Evolutionary conservation across 257 asterid genomes (phyloP).

Genomic region (Solanum virginianum): DNA sequence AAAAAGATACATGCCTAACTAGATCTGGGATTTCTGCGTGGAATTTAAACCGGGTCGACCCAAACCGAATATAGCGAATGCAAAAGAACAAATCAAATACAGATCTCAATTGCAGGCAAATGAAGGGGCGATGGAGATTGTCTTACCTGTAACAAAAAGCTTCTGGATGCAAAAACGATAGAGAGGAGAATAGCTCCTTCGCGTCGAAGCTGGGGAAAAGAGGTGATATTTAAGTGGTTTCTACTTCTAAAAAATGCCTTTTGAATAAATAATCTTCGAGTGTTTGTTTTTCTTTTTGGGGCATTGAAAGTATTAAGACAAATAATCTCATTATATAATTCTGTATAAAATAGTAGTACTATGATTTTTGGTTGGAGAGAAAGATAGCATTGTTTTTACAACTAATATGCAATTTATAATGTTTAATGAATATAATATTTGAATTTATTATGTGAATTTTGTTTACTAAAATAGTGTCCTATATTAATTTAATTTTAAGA

Average conservation of each 20-base stretch:
- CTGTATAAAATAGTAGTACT: not conserved
- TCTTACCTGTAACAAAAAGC: not conserved
- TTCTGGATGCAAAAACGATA: not conserved
- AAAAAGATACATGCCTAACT: not conserved
- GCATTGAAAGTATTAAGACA: not conserved
- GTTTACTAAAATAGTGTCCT: no score
- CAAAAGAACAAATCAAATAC: not conserved
- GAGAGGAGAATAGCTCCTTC: not conserved
- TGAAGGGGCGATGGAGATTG: not conserved
- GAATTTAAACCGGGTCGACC: not conserved
- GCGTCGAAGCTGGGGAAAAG: not conserved
- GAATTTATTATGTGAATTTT: no score
- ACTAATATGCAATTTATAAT: no score
- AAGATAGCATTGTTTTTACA: no score
- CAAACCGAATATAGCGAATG: not conserved
- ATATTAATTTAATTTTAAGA: no score
- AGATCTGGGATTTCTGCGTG: not conserved
- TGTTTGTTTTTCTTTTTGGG: no score
- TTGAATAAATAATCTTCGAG: not conserved
- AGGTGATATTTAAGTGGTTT: not conserved
- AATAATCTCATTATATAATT: not conserved
- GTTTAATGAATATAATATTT: no score
- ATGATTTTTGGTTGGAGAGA: not conserved
- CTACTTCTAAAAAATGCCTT: not conserved
- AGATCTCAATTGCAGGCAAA: not conserved